Evolutionary conservation across 108 stramenopile genomes (phyloP).

Genomic region (Schizochytrium sp.): DNA sequence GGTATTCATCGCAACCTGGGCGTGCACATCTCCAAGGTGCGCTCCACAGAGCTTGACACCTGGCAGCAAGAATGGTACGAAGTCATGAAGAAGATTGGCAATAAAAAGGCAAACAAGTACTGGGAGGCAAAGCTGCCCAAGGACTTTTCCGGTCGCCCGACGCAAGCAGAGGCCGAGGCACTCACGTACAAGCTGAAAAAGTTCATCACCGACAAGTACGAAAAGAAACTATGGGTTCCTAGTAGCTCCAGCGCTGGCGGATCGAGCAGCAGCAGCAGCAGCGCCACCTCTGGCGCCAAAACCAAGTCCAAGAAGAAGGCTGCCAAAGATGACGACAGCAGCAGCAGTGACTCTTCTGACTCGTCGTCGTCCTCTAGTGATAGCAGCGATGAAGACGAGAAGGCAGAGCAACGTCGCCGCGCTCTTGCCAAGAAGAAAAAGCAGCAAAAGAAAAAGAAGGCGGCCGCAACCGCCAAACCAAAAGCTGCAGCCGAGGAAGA

Average conservation of each 20-base stretch:
- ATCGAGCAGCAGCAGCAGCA: not conserved
- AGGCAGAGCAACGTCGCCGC: not conserved
- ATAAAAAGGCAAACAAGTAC: not conserved
- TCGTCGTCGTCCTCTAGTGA: constrained; percentile 2
- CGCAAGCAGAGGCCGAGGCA: not conserved
- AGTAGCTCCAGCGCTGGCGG: not conserved
- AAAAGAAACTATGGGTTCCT: constrained; percentile 11
- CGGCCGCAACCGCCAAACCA: not conserved
- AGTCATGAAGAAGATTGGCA: constrained; percentile 11
- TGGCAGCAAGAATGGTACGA: constrained; percentile 23
- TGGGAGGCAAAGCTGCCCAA: constrained; percentile 15
- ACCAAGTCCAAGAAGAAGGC: not conserved
- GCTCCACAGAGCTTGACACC: constrained; percentile 46
- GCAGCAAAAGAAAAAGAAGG: not conserved
- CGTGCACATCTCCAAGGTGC: constrained; percentile 89
- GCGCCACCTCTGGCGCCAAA: not conserved
- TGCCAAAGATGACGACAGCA: not conserved
- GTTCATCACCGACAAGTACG: constrained; percentile 20
- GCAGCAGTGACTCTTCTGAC: not conserved
- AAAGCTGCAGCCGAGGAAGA: not conserved
- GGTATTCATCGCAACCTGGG: constrained; percentile 95
- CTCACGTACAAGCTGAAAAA: constrained; percentile 12
- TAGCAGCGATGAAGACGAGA: not conserved
- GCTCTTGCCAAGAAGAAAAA: not conserved
- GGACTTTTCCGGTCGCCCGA: not conserved